Evolutionary conservation across 305 asterid species (phyloP).

Genomic region (Plantago coronopus): DNA sequence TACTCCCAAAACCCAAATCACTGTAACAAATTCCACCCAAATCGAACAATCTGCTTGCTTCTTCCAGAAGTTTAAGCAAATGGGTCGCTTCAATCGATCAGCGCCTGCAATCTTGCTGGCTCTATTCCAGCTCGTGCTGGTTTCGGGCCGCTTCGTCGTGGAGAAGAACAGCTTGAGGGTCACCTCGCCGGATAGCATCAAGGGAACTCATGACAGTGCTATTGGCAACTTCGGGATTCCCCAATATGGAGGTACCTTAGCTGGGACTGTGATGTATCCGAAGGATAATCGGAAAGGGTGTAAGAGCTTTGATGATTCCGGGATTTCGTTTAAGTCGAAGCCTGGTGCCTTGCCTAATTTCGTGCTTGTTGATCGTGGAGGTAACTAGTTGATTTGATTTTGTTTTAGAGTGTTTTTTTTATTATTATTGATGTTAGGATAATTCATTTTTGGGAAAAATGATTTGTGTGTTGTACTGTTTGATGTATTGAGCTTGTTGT

Average conservation of each 20-base stretch:
- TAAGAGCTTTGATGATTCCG: constrained; percentile 52
- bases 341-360: constrained; percentile 83
- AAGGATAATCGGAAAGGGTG: constrained; percentile 82
- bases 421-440: background rate
- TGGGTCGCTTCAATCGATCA: constrained; percentile 44
- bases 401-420: background rate
- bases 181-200: constrained; percentile 60
- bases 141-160: constrained; percentile 67
- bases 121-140: constrained; percentile 36
- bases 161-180: constrained; percentile 87
- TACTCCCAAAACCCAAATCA: too few relatives aligned
- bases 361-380: constrained; percentile 93
- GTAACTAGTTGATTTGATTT: constrained; percentile 25
- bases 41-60: constrained; percentile 13
- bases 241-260: constrained; percentile 82
- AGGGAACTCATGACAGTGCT: constrained; percentile 72
- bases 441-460: background rate
- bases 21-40: background rate
- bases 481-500: too few relatives aligned
- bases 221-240: constrained; percentile 91
- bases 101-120: constrained; percentile 42
- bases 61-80: constrained; percentile 26
- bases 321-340: constrained; percentile 63
- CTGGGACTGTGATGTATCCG: constrained; percentile 67
- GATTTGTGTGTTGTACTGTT: too few relatives aligned